Evolutionary conservation across 1,284 basidiomycete species (phyloP).

Genomic region (Leccinum subrobustum): DNA sequence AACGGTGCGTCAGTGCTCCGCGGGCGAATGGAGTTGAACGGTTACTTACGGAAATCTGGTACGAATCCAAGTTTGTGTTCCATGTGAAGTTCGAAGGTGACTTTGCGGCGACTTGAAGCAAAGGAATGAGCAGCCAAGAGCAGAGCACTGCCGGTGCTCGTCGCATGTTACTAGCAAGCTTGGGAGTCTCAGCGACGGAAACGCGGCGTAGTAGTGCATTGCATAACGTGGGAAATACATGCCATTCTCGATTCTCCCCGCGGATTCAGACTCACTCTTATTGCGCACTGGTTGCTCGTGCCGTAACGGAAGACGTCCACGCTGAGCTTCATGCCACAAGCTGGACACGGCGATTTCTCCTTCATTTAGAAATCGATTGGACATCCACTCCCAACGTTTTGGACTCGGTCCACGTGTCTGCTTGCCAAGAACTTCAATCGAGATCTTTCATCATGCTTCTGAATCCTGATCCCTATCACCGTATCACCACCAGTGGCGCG

Average conservation of each 20-base stretch:
- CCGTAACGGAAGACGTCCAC: not conserved
- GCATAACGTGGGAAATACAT: slow-evolving; percentile 19
- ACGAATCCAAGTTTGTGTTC: slow-evolving; percentile 23
- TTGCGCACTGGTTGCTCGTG: not conserved
- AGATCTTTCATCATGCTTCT: not conserved
- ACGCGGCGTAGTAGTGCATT: not conserved
- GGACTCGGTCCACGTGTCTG: not conserved
- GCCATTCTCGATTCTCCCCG: not conserved
- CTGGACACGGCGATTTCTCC: not conserved
- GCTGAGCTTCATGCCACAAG: not conserved
- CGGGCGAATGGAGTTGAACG: not conserved
- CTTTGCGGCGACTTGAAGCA: slow-evolving; percentile 10
- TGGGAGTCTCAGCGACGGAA: not conserved
- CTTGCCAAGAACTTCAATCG: not conserved
- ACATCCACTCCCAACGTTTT: not conserved
- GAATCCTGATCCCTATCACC: not conserved
- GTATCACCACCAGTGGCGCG: not conserved
- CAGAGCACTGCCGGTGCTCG: slow-evolving; percentile 18
- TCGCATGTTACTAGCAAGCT: slow-evolving; percentile 20
- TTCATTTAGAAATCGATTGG: not conserved
- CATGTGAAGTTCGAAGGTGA: slow-evolving; percentile 20
- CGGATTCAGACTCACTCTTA: not conserved
- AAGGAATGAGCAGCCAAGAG: slow-evolving; percentile 17
- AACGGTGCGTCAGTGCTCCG: slow-evolving; percentile 9
- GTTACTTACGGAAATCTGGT: slow-evolving; percentile 28